Evolutionary conservation across 176 grass and related monocot genomes (phyloP).

Genomic region (Carex kokanica): DNA sequence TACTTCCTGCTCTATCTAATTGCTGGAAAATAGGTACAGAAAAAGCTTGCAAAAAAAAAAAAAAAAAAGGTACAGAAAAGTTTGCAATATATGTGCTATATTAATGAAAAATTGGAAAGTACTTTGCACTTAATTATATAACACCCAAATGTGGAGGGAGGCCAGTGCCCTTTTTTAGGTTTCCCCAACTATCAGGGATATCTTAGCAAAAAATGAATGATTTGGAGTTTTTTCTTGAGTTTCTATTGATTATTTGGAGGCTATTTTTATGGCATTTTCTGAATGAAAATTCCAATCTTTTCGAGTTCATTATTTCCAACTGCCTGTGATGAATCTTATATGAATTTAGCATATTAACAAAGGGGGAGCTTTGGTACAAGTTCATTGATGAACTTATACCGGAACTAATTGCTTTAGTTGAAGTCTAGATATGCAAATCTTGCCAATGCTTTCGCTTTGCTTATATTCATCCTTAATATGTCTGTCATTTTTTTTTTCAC

Average conservation of each 20-base stretch:
- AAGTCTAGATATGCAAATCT: not conserved
- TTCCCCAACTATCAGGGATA: not conserved
- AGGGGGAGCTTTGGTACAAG: not conserved
- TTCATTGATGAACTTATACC: not conserved
- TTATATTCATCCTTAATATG: not conserved
- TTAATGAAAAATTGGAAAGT: not conserved
- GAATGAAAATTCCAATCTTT: not conserved
- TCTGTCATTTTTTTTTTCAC: constrained; percentile 26
- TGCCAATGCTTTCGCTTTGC: not conserved
- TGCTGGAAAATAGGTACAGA: not conserved
- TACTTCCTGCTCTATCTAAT: not conserved
- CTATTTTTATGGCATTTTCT: not conserved
- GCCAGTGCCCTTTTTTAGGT: not conserved
- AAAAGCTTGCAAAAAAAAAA: not conserved
- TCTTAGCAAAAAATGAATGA: not conserved
- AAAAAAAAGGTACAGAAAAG: not conserved
- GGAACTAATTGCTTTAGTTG: not conserved
- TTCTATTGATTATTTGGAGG: not conserved
- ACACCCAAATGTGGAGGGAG: not conserved
- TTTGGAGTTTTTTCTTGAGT: not conserved
- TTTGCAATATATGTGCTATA: constrained; percentile 1
- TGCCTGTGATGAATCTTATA: not conserved
- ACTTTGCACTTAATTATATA: not conserved
- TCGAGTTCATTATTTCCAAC: not conserved
- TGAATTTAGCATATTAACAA: not conserved